phyloP scores from a whole-genome alignment of 2,329 filamentous ascomycete genomes.

The Fusarium hainanense region DNA sequence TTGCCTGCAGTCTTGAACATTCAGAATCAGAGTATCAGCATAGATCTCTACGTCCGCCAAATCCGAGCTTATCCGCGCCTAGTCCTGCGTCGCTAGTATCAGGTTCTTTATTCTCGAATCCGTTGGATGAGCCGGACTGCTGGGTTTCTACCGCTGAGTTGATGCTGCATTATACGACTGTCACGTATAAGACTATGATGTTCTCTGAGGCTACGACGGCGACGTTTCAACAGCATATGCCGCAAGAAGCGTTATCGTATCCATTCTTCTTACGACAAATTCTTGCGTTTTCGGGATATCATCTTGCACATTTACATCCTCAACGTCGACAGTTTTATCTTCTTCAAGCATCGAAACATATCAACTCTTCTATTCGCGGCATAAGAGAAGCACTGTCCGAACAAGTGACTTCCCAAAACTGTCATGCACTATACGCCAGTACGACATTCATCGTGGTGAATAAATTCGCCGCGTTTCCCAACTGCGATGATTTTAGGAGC shows the following conservation, averaged over 20 bases:
- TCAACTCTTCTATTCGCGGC: conserved; percentile 26
- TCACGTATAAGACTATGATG: conserved; percentile 32
- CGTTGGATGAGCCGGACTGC: conserved; percentile 13
- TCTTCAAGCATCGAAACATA: conserved; percentile 28
- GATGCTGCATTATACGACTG: conserved; percentile 36
- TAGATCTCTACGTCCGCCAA: conserved; percentile 17
- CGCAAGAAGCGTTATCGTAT: conserved; percentile 21
- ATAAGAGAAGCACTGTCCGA: conserved; percentile 20
- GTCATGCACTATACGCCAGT: conserved; percentile 26
- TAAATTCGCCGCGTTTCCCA: conserved; percentile 31
- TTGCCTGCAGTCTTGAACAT: conserved; percentile 23
- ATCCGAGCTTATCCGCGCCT: neutral
- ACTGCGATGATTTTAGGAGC: conserved; percentile 19
- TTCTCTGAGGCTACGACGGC: conserved; percentile 15
- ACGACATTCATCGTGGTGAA: conserved; percentile 29
- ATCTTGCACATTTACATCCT: conserved; percentile 27
- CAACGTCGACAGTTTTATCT: conserved; percentile 19
- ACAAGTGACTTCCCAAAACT: conserved; percentile 6
- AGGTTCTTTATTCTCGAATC: neutral
- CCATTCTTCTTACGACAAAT: conserved; percentile 36
- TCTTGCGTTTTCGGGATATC: conserved; percentile 30
- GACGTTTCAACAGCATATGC: conserved; percentile 26
- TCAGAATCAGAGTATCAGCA: neutral
- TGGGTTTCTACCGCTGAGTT: conserved; percentile 30
- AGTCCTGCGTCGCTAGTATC: conserved; percentile 25